These are phyloP conservation scores for Backusella macrospora DNA, from an alignment of 192 early-diverging fungal species.

Conservation along the genomic window DNA sequence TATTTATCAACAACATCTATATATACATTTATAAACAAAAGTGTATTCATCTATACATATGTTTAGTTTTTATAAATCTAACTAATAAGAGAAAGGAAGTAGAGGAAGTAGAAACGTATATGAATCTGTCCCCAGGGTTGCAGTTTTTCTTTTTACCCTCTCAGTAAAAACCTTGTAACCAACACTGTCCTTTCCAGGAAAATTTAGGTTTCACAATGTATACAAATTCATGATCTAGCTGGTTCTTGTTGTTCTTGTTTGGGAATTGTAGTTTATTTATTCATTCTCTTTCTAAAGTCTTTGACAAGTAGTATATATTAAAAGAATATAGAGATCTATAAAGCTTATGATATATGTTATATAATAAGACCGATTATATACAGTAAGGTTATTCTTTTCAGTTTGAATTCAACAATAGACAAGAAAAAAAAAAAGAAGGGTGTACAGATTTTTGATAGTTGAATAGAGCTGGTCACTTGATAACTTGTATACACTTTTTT, in stretches of 20 bases:
- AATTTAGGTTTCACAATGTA: background rate
- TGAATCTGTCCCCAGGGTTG: too few relatives aligned
- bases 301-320: too few relatives aligned
- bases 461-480: background rate
- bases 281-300: background rate
- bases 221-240: background rate
- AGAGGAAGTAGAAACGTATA: too few relatives aligned
- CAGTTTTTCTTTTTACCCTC: too few relatives aligned
- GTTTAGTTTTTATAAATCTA: background rate
- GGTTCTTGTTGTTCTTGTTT: too few relatives aligned
- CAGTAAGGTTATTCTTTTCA: background rate
- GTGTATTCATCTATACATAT: background rate
- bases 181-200: background rate
- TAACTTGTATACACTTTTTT: background rate
- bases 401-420: conserved; percentile 1
- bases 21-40: too few relatives aligned
- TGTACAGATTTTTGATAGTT: background rate
- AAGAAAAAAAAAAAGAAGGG: background rate
- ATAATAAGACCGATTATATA: background rate
- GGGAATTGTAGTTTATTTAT: background rate
- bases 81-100: background rate
- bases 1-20: too few relatives aligned
- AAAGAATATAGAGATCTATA: too few relatives aligned
- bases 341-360: background rate
- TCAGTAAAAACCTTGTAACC: conserved; percentile 9